These are phyloP conservation scores for Sarcodon sp. DNA, from an alignment of 768 basidiomycete genomes.

Conservation along the genomic window DNA sequence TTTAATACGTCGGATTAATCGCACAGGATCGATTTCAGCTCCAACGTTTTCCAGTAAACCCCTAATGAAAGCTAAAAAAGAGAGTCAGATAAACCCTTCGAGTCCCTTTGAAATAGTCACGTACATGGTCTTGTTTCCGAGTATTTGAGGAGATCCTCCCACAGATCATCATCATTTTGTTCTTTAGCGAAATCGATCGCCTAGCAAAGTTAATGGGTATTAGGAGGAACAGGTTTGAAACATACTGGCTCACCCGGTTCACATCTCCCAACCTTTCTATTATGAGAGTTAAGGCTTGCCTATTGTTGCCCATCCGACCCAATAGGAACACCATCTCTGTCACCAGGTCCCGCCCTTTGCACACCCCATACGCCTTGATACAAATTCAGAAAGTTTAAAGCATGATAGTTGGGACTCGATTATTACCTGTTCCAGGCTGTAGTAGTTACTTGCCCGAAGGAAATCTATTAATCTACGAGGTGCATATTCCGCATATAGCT, in stretches of 20 bases:
- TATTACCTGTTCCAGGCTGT: conserved; percentile 70
- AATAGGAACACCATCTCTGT: conserved; percentile 96
- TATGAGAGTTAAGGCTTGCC: conserved; percentile 85
- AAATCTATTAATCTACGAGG: conserved; percentile 76
- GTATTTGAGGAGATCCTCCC: conserved; percentile 92
- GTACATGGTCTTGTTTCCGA: conserved; percentile 86
- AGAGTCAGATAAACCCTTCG: conserved; percentile 1
- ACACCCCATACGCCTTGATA: conserved; percentile 71
- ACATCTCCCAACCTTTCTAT: conserved; percentile 94
- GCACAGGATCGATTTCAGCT: conserved; percentile 89
- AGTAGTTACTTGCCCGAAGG: conserved; percentile 81
- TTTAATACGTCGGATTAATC: conserved; percentile 87
- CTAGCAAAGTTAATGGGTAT: conserved; percentile 21
- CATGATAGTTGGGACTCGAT: conserved; percentile 1
- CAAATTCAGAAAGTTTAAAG: not conserved
- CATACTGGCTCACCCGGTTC: conserved; percentile 42
- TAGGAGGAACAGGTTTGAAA: not conserved
- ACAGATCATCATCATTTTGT: conserved; percentile 92
- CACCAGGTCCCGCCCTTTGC: conserved; percentile 76
- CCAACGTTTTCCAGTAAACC: conserved; percentile 93
- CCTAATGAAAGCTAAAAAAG: conserved; percentile 70
- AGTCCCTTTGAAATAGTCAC: not conserved
- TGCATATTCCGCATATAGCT: conserved; percentile 85
- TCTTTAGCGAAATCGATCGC: conserved; percentile 98
- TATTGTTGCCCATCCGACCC: conserved; percentile 96